Evolutionary conservation across 1,284 basidiomycete species (phyloP), one percentile per base, ranked within the genome.

Genomic region (Trametes versicolor): DNA sequence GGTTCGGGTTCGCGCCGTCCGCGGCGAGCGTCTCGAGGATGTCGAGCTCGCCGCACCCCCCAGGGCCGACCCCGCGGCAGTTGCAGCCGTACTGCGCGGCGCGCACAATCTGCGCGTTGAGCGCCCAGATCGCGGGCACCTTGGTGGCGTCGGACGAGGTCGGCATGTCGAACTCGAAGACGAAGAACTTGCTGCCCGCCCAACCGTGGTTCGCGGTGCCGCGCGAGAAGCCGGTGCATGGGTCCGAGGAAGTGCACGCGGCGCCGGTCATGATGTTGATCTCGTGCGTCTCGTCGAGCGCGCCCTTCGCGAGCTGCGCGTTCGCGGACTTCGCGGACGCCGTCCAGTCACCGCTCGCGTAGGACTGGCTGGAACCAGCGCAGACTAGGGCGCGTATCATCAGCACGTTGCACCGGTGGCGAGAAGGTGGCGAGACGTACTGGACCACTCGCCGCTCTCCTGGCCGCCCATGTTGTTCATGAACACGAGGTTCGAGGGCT

Each of bases 41-140:
- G 71, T 77, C 76, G 62, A 74, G 67, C 66, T 77, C 76, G 56
- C 74, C 76, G 63, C 76, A 77, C 25, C 74, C 74, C 50, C 68
- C 68, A 2, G 61, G 45, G 45, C 66, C 67, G 47, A 71, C 71
- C 60, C 73, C 73, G 45, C 76, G 76, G 73, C 76, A 77, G 72
- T 77, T 77, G 73, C 76, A 77, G 59, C 76, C 76, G 70, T 77
- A 77, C 64, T 77, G 72, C 37, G 76, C 76, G 12, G 73, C 49
- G 66, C 75, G 74, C 39, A 75, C 75, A 58, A 77, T 65, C 60
- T 77, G 76, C 41, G 66, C 73, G 69, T 75, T 74, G 25, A 77
- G 70, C 10, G 67, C 68, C 76, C 76, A 77, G 69, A 76, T 71
- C 43, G 75, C 75, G 66, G 76, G 74, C 13, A 72, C 66, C 54